Conservation (phyloP, 2,329 filamentous ascomycete genomes). For the Mariannaea elegans region DNA sequence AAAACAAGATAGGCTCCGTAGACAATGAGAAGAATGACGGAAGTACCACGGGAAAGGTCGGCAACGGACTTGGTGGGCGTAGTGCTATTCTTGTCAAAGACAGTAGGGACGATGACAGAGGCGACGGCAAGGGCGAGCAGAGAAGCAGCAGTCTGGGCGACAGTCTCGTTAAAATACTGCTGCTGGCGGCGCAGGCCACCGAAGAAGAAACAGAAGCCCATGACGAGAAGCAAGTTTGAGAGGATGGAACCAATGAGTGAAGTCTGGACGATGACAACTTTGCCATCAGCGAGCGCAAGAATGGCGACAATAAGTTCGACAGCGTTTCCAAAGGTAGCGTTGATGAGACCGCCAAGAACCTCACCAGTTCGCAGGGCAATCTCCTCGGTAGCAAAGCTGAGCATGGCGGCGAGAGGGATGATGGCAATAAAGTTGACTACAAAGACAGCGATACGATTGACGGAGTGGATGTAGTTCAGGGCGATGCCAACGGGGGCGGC, state of each 20-base stretch:
- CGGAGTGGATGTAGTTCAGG: conserved; percentile 67
- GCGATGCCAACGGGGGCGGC: conserved; percentile 83
- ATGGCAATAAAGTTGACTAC: conserved; percentile 95
- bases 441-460: conserved; percentile 74
- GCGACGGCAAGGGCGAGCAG: conserved; percentile 81
- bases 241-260: conserved; percentile 92
- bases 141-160: conserved; percentile 88
- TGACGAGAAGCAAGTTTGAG: conserved; percentile 86
- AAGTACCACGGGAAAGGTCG: conserved; percentile 74
- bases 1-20: conserved; percentile 89
- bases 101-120: conserved; percentile 87
- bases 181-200: conserved; percentile 81
- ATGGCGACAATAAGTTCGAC: conserved; percentile 91
- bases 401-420: conserved; percentile 85
- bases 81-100: conserved; percentile 70
- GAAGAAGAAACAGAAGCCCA: conserved; percentile 94
- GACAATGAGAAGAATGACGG: conserved; percentile 83
- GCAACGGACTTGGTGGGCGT: conserved; percentile 61
- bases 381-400: conserved; percentile 91
- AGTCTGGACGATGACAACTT: conserved; percentile 89
- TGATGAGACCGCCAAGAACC: conserved; percentile 86
- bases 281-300: conserved; percentile 77
- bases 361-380: conserved; percentile 84
- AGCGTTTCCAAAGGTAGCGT: conserved; percentile 92
- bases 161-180: conserved; percentile 91